Percentiles rank a stretch among this genome's conserved stretches.
phyloP scores from a whole-genome alignment of 2,329 filamentous ascomycete species.

The Aspergillus sp. region DNA sequence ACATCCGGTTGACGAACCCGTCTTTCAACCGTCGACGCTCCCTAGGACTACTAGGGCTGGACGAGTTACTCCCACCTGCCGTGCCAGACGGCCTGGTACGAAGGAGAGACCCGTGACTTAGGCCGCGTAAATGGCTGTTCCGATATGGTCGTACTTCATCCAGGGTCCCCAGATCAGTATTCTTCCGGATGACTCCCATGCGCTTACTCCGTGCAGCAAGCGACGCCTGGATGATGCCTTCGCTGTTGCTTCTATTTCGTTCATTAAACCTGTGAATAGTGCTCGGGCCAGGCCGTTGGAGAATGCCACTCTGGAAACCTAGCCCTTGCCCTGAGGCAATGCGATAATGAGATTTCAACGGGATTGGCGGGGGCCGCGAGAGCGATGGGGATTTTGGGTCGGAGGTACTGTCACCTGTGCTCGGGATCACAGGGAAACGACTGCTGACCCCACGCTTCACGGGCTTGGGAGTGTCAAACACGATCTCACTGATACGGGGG shows the following conservation, averaged over 20 bases:
- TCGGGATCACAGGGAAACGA: slow-evolving; percentile 58
- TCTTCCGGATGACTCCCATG: slow-evolving; percentile 61
- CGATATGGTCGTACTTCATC: slow-evolving; percentile 53
- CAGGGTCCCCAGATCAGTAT: slow-evolving; percentile 53
- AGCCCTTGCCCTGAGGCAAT: slow-evolving; percentile 44
- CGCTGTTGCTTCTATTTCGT: slow-evolving; percentile 60
- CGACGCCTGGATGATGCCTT: slow-evolving; percentile 54
- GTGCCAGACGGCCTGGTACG: slow-evolving; percentile 35
- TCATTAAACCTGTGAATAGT: slow-evolving; percentile 65
- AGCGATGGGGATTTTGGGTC: slow-evolving; percentile 70
- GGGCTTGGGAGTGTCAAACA: slow-evolving; percentile 73
- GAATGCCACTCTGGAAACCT: slow-evolving; percentile 40
- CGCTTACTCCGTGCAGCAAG: slow-evolving; percentile 52
- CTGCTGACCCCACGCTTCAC: slow-evolving; percentile 55
- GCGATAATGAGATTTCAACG: slow-evolving; percentile 76
- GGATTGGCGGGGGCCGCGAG: slow-evolving; percentile 71
- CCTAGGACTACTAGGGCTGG: slow-evolving; percentile 45
- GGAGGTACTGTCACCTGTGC: slow-evolving; percentile 57
- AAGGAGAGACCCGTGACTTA: slow-evolving; percentile 57
- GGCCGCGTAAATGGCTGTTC: slow-evolving; percentile 55
- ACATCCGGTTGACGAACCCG: slow-evolving; percentile 51
- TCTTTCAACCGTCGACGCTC: slow-evolving; percentile 42
- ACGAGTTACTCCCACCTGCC: slow-evolving; percentile 38
- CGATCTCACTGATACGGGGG: slow-evolving; percentile 60
- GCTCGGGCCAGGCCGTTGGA: slow-evolving; percentile 71